Evolutionary conservation across 1,284 basidiomycete genomes (phyloP).

Genomic region (Porodaedalea pini): DNA sequence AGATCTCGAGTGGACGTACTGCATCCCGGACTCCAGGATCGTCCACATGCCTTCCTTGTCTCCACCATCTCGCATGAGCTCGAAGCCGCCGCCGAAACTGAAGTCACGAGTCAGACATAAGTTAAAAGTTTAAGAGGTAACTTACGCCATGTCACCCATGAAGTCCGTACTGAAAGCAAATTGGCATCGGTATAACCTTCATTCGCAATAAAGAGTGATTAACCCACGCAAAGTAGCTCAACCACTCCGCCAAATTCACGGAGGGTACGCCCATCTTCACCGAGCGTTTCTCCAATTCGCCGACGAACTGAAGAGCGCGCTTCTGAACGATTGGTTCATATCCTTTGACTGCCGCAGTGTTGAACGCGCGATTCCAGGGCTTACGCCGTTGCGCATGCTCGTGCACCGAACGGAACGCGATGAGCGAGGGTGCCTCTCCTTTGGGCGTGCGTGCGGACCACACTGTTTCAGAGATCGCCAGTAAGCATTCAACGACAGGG

Average conservation of each 20-base stretch:
- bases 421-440: not conserved
- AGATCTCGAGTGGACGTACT: not conserved
- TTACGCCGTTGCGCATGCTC: conserved; percentile 38
- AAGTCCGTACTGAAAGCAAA: conserved; percentile 33
- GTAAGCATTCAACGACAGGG: conserved; percentile 36
- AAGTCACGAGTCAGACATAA: not conserved
- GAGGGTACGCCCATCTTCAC: conserved; percentile 6
- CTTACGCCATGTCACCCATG: conserved; percentile 37
- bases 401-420: conserved; percentile 29
- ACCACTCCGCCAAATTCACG: conserved; percentile 34
- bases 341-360: conserved; percentile 34
- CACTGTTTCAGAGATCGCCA: conserved; percentile 31
- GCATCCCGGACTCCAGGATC: not conserved
- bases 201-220: conserved; percentile 27
- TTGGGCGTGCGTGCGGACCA: not conserved
- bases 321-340: conserved; percentile 35
- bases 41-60: conserved; percentile 13
- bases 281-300: conserved; percentile 26
- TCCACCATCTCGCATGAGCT: conserved; percentile 29
- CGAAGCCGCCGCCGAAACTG: conserved; percentile 32
- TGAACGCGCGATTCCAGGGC: conserved; percentile 43
- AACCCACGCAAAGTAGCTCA: conserved; percentile 32
- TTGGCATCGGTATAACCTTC: conserved; percentile 31
- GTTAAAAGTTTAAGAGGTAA: not conserved
- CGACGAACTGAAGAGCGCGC: conserved; percentile 34